Base-by-base conservation (phyloP, 108 stramenopile species). In the Cyclotella baltica region DNA sequence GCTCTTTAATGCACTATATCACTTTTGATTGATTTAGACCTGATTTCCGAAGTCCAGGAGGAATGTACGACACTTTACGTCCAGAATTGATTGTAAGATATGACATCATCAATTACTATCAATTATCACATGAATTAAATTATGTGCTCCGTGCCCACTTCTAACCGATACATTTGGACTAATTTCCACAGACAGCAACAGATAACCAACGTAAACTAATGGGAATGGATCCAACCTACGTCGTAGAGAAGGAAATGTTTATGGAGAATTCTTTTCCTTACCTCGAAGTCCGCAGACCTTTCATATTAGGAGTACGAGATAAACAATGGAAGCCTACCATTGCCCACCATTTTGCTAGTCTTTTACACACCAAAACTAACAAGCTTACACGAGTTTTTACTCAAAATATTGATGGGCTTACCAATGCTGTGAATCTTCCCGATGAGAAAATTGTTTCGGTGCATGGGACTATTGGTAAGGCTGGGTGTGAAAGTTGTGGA, bases 401-500 rank as follows among this genome's bases (percentile, higher is more conserved):
- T 30, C 94, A 96, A 80, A 96, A 96, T 68, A 96, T 96, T 74
- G 94, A 96, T 78, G 94, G 94, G 22, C 77, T 96, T 20, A 72
- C 67, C 85, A 88, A 78, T 75, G 85, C 75, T 11, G 74, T 76
- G 19, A 55, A 77, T 29, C 38, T 92, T 19, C 88, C 87, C 8
- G 28, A 62, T 13, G 86, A 84, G 1, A 78, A 78, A 37, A 80
- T 92, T 48, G 83, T 91, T 10, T 74, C 76, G 63, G 89, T 90
- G 31, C 94, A 95, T 74, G 94, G 94, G 29, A 76, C 88, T 9
- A 72, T 95, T 31, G 75, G 83, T 10, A 65, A 85, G 67, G 89
- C 67, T 20, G 31, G 73, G 11, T 95, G 94, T 85, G 93, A 93
- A 88, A 78, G 48, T 35, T 93, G 93, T 67, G 83, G 81, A 28